Evolutionary conservation across 495 filamentous ascomycete genomes (phyloP).

Genomic region (Tetracladium setigerum): DNA sequence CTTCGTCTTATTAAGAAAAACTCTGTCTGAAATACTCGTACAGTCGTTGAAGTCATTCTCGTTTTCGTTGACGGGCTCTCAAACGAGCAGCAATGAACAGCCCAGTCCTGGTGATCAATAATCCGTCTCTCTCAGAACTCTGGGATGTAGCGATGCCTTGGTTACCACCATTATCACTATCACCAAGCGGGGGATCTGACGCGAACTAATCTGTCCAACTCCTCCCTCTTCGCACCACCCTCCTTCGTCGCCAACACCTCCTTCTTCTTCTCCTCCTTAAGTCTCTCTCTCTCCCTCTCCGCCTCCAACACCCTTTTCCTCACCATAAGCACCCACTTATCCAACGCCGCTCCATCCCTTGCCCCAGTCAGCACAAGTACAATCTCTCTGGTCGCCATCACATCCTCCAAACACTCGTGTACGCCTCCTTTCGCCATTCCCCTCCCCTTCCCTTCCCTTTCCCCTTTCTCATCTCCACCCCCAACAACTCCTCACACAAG

Average conservation of each 20-base stretch:
- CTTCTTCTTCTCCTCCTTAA: slow-evolving; percentile 5
- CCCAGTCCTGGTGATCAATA: too few relatives aligned
- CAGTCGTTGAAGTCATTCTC: too few relatives aligned
- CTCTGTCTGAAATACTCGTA: too few relatives aligned
- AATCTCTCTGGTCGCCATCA: slow-evolving; percentile 18
- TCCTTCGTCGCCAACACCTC: not conserved
- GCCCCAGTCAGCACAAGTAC: slow-evolving; percentile 12
- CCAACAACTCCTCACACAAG: slow-evolving; percentile 10
- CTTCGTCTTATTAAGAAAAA: too few relatives aligned
- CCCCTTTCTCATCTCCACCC: slow-evolving; percentile 15
- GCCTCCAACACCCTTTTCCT: slow-evolving; percentile 1
- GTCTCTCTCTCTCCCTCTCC: slow-evolving; percentile 6
- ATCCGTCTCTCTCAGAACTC: too few relatives aligned
- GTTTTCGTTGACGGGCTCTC: too few relatives aligned
- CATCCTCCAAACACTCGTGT: slow-evolving; percentile 20
- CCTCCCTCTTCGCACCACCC: too few relatives aligned
- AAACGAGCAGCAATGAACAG: too few relatives aligned
- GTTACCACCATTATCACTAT: too few relatives aligned
- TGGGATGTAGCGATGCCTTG: too few relatives aligned
- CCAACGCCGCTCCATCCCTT: slow-evolving; percentile 3
- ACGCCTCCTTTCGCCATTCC: slow-evolving; percentile 3
- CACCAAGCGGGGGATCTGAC: too few relatives aligned
- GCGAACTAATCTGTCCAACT: too few relatives aligned
- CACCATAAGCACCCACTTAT: slow-evolving; percentile 12
- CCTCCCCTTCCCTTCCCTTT: not conserved